Base-by-base conservation (phyloP, 2,329 filamentous ascomycete genomes). In the Xylariaceae sp. region DNA sequence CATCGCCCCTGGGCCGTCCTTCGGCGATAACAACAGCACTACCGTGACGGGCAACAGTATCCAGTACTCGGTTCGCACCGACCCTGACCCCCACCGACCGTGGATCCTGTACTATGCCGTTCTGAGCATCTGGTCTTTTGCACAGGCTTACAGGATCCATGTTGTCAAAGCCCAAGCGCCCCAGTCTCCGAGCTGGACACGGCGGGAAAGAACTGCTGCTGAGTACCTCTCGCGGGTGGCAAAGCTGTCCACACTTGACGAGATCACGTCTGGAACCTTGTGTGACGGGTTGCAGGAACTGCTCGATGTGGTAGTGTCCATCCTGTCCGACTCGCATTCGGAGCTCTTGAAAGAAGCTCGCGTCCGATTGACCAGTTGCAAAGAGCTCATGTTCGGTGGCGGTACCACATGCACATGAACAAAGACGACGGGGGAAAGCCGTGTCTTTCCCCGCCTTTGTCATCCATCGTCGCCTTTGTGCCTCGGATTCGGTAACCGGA, bases 21-120 rank as follows among this genome's bases (percentile, higher is more conserved):
- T n/a, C n/a, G n/a, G n/a, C n/a, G n/a, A n/a, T 49, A 13, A 27
- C 38, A 11, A 21, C 41, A 50, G 50, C 12, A 34, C 28, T 52
- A 57, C 47, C 56, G 40, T 41, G 42, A 31, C n/a, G 12, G n/a
- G 48, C 1, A 32, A 50, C 9, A 55, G 50, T 3, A 67, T 67
- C 19, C 63, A 73, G 13, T 95, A 94, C 60, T 83, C 79, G 1
- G 82, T 86, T 9, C 76, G 82, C 23, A 81, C 83, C 48, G 88
- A 95, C 55, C 78, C 82, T 19, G 76, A 94, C 17, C 78, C 92
- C 15, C 90, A 95, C 52, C 74, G 88, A 17, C 86, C 88, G 0
- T 95, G 88, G 88, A 85, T 94, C 30, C 74, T 95, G 57, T 95
- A 94, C 64, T 90, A 90, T 52, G 85, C 88, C 0, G 79, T 82